phyloP scores from a whole-genome alignment of 2,329 filamentous ascomycete species.

The Cadophora sp. region DNA sequence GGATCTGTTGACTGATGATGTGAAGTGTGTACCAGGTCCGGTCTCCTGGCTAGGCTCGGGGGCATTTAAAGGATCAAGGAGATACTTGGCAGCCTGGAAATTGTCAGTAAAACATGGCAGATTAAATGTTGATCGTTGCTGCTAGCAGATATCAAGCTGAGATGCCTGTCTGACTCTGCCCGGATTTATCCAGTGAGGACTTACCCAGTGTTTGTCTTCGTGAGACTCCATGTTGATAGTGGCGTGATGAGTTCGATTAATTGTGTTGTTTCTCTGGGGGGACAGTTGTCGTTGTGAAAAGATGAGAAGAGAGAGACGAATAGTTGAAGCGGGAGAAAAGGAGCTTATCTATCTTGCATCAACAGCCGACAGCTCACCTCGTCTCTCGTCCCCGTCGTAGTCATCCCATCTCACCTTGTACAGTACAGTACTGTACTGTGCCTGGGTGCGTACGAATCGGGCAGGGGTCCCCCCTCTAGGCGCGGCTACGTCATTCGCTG shows the following conservation, averaged over 20 bases:
- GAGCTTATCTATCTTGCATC: background rate
- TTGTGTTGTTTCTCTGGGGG: background rate
- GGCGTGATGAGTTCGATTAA: background rate
- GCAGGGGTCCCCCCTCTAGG: constrained; percentile 16
- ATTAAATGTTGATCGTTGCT: constrained; percentile 22
- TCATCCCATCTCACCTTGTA: background rate
- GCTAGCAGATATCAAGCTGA: constrained; percentile 25
- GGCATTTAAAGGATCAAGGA: constrained; percentile 73
- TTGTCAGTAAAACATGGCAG: constrained; percentile 19
- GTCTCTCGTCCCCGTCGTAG: background rate
- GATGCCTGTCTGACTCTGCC: constrained; percentile 23
- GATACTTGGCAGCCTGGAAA: constrained; percentile 65
- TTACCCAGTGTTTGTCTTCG: constrained; percentile 58
- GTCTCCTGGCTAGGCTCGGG: constrained; percentile 73
- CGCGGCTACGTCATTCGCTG: constrained; percentile 26
- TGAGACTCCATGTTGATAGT: constrained; percentile 37
- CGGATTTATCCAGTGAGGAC: constrained; percentile 10
- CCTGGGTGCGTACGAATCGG: constrained; percentile 10
- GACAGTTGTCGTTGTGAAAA: constrained; percentile 3
- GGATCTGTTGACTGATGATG: constrained; percentile 40
- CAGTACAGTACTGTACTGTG: background rate
- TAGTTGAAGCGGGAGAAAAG: background rate
- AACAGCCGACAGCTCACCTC: background rate
- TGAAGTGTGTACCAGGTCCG: constrained; percentile 62
- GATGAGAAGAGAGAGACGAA: constrained; percentile 12